Evolutionary conservation across 2,329 filamentous ascomycete species (phyloP).

Genomic region (Nigrospora sphaerica): DNA sequence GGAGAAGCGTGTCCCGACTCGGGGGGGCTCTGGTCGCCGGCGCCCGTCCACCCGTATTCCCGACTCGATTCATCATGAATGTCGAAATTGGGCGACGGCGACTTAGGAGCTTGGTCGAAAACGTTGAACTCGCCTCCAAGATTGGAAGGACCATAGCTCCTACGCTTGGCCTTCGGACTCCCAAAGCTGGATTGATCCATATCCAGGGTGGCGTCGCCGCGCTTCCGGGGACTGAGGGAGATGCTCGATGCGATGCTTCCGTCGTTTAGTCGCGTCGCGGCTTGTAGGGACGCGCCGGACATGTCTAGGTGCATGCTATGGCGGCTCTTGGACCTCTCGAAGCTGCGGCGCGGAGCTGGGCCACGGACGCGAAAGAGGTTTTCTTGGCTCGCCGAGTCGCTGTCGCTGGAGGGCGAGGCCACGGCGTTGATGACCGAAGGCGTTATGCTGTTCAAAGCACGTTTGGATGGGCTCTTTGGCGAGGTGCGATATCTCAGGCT

Average conservation of each 20-base stretch:
- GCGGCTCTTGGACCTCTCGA: conserved; percentile 40
- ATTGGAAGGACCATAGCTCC: conserved; percentile 72
- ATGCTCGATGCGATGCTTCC: conserved; percentile 40
- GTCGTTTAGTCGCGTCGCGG: conserved; percentile 44
- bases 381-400: conserved; percentile 33
- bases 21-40: conserved; percentile 20
- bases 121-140: conserved; percentile 62
- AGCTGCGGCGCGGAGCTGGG: conserved; percentile 33
- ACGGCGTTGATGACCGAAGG: conserved; percentile 62
- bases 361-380: conserved; percentile 30
- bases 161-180: conserved; percentile 84
- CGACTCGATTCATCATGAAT: conserved; percentile 40
- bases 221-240: conserved; percentile 79
- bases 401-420: conserved; percentile 39
- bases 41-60: conserved; percentile 47
- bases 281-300: conserved; percentile 43
- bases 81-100: conserved; percentile 34
- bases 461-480: conserved; percentile 74
- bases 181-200: conserved; percentile 70
- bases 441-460: conserved; percentile 62
- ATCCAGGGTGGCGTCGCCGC: conserved; percentile 85
- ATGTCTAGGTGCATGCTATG: conserved; percentile 53
- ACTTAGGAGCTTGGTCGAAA: conserved; percentile 53
- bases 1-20: conserved; percentile 33
- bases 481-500: conserved; percentile 60